Evolutionary conservation across 2,329 filamentous ascomycete genomes (phyloP).

Genomic region (Rutstroemia sp.): DNA sequence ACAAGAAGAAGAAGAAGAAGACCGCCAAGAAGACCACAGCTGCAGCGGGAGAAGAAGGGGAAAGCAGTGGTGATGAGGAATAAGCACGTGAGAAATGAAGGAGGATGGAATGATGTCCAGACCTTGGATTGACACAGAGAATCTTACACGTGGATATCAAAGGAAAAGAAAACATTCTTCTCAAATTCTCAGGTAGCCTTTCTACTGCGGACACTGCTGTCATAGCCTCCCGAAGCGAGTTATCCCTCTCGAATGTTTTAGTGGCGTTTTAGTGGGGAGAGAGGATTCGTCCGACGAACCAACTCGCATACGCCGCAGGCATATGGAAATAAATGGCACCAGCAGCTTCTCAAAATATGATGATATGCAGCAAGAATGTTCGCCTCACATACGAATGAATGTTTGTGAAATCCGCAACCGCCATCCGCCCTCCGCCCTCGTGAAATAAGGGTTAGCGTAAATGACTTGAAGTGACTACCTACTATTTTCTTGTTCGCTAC

Average conservation of each 20-base stretch:
- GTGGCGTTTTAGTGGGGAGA: background rate
- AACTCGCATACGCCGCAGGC: background rate
- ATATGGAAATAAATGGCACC: background rate
- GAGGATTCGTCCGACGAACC: background rate
- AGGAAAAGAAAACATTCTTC: background rate
- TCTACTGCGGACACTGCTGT: conserved; percentile 15
- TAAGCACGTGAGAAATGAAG: conserved; percentile 23
- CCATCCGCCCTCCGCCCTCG: background rate
- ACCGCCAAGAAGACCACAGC: conserved; percentile 35
- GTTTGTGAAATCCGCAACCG: background rate
- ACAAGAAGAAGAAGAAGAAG: conserved; percentile 77
- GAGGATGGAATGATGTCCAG: background rate
- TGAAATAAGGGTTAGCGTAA: background rate
- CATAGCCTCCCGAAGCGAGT: conserved; percentile 4
- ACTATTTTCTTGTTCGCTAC: background rate
- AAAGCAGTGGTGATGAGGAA: conserved; percentile 32
- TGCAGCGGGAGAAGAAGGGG: conserved; percentile 24
- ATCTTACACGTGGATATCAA: background rate
- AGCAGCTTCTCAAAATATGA: background rate
- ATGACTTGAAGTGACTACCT: background rate
- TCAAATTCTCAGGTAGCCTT: background rate
- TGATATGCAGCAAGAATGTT: background rate
- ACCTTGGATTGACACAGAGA: background rate
- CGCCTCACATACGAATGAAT: background rate
- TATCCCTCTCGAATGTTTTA: background rate